Conservation (phyloP, 1,139 yeast genomes). For the Candida pseudocylindracea region DNA sequence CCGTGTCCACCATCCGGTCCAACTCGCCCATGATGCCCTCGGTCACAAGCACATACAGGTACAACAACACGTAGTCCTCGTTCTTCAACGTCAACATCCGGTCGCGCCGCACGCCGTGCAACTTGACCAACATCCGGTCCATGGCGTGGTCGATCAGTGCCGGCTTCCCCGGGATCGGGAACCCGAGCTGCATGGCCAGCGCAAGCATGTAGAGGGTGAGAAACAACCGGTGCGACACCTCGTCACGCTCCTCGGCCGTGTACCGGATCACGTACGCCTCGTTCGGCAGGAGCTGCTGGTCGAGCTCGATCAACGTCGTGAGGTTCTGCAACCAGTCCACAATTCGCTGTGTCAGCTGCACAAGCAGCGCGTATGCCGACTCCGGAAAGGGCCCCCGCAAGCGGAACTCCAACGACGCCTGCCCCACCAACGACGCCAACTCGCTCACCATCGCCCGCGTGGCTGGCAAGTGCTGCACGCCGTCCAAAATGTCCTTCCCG, state of each 20-base stretch:
- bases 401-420: conserved; percentile 59
- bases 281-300: conserved; percentile 25
- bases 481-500: conserved; percentile 7
- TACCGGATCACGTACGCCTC: conserved; percentile 34
- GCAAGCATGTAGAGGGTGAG: conserved; percentile 60
- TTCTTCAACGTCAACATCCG: conserved; percentile 15
- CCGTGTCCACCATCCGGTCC: conserved; percentile 27
- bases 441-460: conserved; percentile 37
- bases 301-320: conserved; percentile 42
- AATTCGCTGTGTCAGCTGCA: conserved; percentile 37
- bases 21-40: conserved; percentile 44
- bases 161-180: conserved; percentile 57
- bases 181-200: conserved; percentile 51
- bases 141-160: conserved; percentile 64
- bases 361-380: conserved; percentile 22
- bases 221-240: conserved; percentile 50
- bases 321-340: conserved; percentile 59
- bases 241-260: conserved; percentile 36
- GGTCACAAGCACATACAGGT: conserved; percentile 55
- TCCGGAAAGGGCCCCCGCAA: conserved; percentile 54
- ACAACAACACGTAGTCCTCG: conserved; percentile 56
- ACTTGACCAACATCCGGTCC: conserved; percentile 41
- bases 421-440: conserved; percentile 34
- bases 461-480: conserved; percentile 29
- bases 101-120: conserved; percentile 22